Base-by-base conservation (phyloP, 2,329 filamentous ascomycete genomes). In the Nannizzia gypsea region DNA sequence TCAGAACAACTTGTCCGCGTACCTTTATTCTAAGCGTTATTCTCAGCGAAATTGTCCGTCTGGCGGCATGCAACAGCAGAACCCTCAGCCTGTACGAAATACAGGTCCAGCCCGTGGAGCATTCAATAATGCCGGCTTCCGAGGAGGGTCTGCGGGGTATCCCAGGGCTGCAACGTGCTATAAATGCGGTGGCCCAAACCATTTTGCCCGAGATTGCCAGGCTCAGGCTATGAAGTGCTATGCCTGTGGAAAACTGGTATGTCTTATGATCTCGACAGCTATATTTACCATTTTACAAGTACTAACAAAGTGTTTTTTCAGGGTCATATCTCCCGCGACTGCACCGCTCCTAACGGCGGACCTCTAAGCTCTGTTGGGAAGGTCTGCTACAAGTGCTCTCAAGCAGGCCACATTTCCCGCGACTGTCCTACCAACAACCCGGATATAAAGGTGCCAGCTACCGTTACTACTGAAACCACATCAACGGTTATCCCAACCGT, bases 171-270 rank as follows among this genome's bases (percentile, higher is more conserved):
- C 64, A 22, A 65, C 80, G 61, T 86, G 83, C 78, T 86, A 86
- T 78, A 86, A 86, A 76, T 86, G 83, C 66, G 83, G 83, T 67
- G 84, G 92, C 36, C 93, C 93, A 62, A 99, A 99, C 81, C 93
- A 99, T 78, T 99, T 95, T 72, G 93, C 93, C 65, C 88, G 93
- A 66, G 93, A 99, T 71, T 99, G 93, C 81, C 93, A 97, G 80
- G 91, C 93, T 67, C 90, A 96, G 77, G 89, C 90, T 64, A 95
- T 96, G 90, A 96, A 96, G 80, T 96, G 91, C 82, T 96, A 96
- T 71, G 91, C 91, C 66, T 96, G 91, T 73, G 91, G 91, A 73
- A 96, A 96, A 80, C 84, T 95, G 59, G 76, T 78, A 64, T 66
- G 74, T 44, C 60, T 11, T 34, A 22, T 38, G 22, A 2, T 28